Evolutionary conservation across 2,329 filamentous ascomycete species (phyloP).

Genomic region (Monilinia vaccinii-corymbosi): DNA sequence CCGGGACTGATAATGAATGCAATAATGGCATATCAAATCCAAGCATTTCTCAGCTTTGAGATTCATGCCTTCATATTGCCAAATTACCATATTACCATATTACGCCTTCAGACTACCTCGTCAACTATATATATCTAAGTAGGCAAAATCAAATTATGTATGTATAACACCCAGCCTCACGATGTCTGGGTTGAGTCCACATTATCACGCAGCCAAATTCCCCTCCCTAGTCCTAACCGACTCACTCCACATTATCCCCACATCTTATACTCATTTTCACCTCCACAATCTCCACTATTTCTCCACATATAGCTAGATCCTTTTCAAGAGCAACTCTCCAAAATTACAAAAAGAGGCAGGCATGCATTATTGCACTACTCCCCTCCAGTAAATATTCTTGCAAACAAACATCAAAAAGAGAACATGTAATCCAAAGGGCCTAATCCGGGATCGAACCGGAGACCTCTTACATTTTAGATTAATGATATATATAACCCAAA

Average conservation of each 20-base stretch:
- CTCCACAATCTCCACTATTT: neutral
- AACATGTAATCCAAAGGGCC: neutral
- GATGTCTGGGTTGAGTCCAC: too few species aligned
- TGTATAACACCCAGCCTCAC: neutral
- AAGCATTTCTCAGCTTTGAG: neutral
- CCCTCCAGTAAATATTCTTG: too few species aligned
- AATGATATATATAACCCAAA: neutral
- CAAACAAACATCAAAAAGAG: neutral
- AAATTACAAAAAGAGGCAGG: too few species aligned
- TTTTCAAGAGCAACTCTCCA: too few species aligned
- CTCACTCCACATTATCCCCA: neutral
- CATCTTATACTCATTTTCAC: neutral
- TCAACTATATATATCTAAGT: neutral
- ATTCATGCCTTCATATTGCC: neutral
- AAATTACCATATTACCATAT: too few species aligned
- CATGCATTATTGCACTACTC: too few species aligned
- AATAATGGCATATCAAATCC: slow-evolving; percentile 1
- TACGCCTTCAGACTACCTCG: too few species aligned
- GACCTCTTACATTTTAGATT: neutral
- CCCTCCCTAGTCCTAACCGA: neutral
- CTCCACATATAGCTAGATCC: neutral
- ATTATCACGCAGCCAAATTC: neutral
- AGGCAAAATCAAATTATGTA: neutral
- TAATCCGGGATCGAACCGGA: slow-evolving; percentile 7
- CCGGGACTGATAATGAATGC: slow-evolving; percentile 5